Evolutionary conservation across 345 rosid species (phyloP).

Genomic region (Syzygium jambos): DNA sequence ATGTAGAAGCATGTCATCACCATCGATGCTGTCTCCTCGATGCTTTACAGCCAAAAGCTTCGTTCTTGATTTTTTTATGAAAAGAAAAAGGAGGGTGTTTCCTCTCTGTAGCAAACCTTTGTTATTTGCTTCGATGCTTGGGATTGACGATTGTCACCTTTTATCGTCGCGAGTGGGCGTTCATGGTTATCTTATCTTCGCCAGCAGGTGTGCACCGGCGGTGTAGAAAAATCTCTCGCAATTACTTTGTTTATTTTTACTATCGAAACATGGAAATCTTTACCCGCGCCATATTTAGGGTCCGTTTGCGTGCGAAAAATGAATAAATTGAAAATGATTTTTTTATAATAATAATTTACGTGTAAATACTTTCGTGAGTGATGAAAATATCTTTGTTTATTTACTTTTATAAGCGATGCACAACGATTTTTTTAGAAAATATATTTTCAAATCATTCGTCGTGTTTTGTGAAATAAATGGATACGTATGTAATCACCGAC

Average conservation of each 20-base stretch:
- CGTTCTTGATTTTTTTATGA: background rate
- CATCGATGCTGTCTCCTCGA: background rate
- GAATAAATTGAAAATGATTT: too few species aligned
- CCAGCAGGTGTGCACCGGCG: background rate
- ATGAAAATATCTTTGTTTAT: too few species aligned
- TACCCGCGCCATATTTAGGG: too few species aligned
- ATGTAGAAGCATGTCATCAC: background rate
- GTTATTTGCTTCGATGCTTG: background rate
- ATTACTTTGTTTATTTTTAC: background rate
- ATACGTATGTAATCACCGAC: background rate
- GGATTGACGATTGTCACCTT: background rate
- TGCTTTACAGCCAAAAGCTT: constrained; percentile 1
- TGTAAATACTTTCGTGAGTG: too few species aligned
- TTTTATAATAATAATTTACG: too few species aligned
- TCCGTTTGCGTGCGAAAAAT: too few species aligned
- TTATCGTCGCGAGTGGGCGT: background rate
- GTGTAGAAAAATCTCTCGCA: background rate
- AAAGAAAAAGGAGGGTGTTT: background rate
- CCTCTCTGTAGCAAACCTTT: background rate
- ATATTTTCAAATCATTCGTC: too few species aligned
- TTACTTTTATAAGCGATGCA: too few species aligned
- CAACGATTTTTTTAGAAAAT: too few species aligned
- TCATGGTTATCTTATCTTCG: background rate
- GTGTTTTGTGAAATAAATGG: background rate
- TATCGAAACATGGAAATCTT: background rate